Conservation (phyloP, 78 protist genomes). For the Mastigamoeba balamuthi region DNA sequence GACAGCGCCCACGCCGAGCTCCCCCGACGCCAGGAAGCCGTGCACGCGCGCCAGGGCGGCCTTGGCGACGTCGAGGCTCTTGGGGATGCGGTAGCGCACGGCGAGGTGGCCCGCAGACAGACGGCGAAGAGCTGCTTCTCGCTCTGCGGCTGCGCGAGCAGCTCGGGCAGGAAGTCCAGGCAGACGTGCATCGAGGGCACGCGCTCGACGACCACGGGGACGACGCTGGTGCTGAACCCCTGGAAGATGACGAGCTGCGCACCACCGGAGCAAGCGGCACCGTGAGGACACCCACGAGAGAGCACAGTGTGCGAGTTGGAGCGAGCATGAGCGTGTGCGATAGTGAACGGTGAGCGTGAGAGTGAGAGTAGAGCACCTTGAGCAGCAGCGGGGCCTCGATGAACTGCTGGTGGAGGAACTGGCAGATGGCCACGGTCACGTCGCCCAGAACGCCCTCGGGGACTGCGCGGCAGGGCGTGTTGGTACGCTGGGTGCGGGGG, state of each 20-base stretch:
- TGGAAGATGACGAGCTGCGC: conserved; percentile 40
- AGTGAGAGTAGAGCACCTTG: too few species aligned
- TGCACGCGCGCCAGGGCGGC: conserved; percentile 3
- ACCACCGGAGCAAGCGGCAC: too few species aligned
- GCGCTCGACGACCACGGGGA: conserved; percentile 19
- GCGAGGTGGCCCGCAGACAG: conserved; percentile 10
- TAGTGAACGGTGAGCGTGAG: too few species aligned
- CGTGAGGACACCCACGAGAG: too few species aligned
- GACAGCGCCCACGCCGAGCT: too few species aligned
- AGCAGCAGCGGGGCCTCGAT: conserved; percentile 31
- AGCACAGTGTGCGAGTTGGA: too few species aligned
- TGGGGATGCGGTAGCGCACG: conserved; percentile 33
- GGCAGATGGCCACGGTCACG: conserved; percentile 19
- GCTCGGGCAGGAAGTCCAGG: conserved; percentile 34
- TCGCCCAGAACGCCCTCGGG: conserved; percentile 16
- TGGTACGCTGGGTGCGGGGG: not conserved
- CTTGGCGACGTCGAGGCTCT: conserved; percentile 3
- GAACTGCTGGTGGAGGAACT: conserved; percentile 27
- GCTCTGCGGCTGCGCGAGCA: conserved; percentile 7
- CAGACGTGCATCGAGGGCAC: conserved; percentile 47
- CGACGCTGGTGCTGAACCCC: conserved; percentile 9
- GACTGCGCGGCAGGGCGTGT: not conserved
- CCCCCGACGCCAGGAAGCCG: too few species aligned
- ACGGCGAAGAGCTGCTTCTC: conserved; percentile 29
- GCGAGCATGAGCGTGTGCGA: too few species aligned